Conservation (phyloP, 331 rosid species). For the Quercus lobata region DNA sequence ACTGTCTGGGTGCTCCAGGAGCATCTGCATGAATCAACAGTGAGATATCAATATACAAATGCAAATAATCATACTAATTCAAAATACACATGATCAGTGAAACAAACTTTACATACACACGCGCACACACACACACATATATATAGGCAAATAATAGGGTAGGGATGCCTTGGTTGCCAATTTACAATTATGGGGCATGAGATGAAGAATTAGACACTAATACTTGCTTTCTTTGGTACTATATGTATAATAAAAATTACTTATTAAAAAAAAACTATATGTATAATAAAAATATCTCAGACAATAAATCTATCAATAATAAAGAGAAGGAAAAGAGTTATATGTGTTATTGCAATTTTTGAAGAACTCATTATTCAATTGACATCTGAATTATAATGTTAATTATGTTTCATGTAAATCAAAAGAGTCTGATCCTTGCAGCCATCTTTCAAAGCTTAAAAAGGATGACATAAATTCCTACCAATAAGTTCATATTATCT, state of each 20-base stretch:
- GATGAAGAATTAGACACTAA: neutral
- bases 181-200: neutral
- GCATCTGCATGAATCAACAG: constrained; percentile 48
- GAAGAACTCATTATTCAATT: neutral
- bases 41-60: neutral
- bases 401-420: neutral
- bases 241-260: neutral
- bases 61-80: neutral
- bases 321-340: neutral
- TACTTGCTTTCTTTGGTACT: neutral
- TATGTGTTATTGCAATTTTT: neutral
- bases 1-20: constrained; percentile 95
- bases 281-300: neutral
- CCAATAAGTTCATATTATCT: neutral
- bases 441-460: neutral
- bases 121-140: no score
- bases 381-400: neutral
- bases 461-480: neutral
- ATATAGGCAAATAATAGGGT: no score
- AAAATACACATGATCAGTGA: neutral
- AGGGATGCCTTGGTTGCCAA: neutral
- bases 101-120: neutral
- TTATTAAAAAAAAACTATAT: no score
- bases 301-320: neutral
- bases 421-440: neutral